phyloP scores from a whole-genome alignment of 345 rosid genomes.

The Citrus australasica region DNA sequence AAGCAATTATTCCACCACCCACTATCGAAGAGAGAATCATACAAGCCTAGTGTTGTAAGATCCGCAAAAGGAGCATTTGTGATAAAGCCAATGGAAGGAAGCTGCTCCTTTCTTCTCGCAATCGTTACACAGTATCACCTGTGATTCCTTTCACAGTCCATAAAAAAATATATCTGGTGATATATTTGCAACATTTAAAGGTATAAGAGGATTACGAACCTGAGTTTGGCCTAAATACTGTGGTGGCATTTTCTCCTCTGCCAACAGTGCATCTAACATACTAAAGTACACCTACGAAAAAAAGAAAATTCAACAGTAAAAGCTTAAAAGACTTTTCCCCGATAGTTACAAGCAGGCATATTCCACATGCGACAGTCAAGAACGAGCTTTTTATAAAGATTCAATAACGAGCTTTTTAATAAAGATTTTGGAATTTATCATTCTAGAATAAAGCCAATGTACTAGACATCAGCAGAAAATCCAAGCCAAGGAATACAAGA shows the following conservation, averaged over 20 bases:
- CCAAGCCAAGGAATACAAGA: not conserved
- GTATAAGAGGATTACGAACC: slow-evolving; percentile 36
- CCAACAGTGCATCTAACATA: slow-evolving; percentile 75
- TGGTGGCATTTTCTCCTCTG: slow-evolving; percentile 67
- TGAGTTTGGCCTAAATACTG: slow-evolving; percentile 61
- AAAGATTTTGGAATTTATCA: not conserved
- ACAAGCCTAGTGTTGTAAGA: slow-evolving; percentile 68
- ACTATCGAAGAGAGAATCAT: slow-evolving; percentile 11
- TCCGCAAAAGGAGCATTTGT: slow-evolving; percentile 56
- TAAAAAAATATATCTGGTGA: not conserved
- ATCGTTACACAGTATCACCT: slow-evolving; percentile 65
- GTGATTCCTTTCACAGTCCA: slow-evolving; percentile 16
- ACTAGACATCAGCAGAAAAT: not conserved
- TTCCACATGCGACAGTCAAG: not conserved
- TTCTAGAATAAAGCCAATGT: not conserved
- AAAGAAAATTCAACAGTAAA: slow-evolving; percentile 5
- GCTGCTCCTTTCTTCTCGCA: slow-evolving; percentile 65
- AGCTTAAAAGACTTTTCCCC: not conserved
- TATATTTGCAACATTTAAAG: not conserved
- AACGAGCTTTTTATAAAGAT: not conserved
- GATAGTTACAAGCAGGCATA: not conserved
- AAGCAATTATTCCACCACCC: slow-evolving; percentile 16
- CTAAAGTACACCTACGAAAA: slow-evolving; percentile 66
- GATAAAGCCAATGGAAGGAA: slow-evolving; percentile 64
- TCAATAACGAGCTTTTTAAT: not conserved